phyloP scores from a whole-genome alignment of 2,329 filamentous ascomycete genomes.

The Coniosporium tulheliwenetii region DNA sequence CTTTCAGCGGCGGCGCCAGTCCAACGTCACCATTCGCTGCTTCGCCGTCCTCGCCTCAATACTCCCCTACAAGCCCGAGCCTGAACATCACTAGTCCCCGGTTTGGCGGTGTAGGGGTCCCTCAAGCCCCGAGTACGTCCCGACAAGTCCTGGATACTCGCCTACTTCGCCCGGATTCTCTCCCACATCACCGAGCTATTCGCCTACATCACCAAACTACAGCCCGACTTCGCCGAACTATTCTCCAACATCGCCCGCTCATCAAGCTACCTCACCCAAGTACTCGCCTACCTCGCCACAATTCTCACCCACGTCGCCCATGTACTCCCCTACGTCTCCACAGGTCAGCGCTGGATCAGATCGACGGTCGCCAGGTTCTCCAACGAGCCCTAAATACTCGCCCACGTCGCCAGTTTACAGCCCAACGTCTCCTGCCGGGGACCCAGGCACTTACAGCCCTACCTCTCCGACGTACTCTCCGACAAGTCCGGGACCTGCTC shows the following conservation, averaged over 20 bases:
- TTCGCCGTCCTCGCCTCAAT: conserved; percentile 57
- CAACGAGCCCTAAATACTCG: conserved; percentile 39
- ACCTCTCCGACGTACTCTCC: conserved; percentile 14
- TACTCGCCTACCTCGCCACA: conserved; percentile 35
- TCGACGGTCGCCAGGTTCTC: conserved; percentile 34
- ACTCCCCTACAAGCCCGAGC: conserved; percentile 27
- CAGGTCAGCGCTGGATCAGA: conserved; percentile 19
- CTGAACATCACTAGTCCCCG: conserved; percentile 40
- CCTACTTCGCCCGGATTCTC: conserved; percentile 55
- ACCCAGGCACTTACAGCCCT: conserved; percentile 10
- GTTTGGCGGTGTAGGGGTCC: conserved; percentile 37
- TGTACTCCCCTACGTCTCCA: conserved; percentile 25
- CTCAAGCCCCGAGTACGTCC: conserved; percentile 34
- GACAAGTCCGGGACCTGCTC: conserved; percentile 16
- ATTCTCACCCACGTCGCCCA: conserved; percentile 34
- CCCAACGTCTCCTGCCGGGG: conserved; percentile 31
- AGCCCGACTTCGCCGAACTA: conserved; percentile 32
- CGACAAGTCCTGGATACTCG: conserved; percentile 31
- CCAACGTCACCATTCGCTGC: conserved; percentile 34
- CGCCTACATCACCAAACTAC: conserved; percentile 30
- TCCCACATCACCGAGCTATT: conserved; percentile 36
- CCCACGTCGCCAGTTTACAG: conserved; percentile 45
- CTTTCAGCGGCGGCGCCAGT: conserved; percentile 46
- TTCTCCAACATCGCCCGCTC: conserved; percentile 41
- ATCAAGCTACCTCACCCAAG: conserved; percentile 43